Evolutionary conservation across 1,284 basidiomycete species (phyloP), one percentile per base, ranked within the genome.

Genomic region (Ceratobasidium sp.): DNA sequence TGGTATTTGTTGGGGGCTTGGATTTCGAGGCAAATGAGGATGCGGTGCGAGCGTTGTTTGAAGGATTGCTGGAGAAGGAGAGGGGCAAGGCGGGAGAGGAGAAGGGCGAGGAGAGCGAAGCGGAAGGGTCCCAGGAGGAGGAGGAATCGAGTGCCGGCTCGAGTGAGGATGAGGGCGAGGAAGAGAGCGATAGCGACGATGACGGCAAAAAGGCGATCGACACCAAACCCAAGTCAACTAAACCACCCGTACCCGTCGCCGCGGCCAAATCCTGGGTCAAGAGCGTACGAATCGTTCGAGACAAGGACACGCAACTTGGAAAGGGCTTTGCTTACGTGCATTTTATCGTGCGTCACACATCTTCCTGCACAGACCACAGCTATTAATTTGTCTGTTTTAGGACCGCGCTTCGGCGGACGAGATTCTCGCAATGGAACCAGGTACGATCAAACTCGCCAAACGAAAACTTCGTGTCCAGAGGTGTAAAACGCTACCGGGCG

Each of bases 251-350:
- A 6, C 7, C 45, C 3, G 8, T 60, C 25, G 17, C 45, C 17
- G 17, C 50, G 6, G 65, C 27, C 71, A 73, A 55, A 10, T 71
- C 70, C 27, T 98, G 92, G 90, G 95, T 98, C 5, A 86, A 86
- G 6, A 86, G 86, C 31, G 94, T 98, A 8, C 86, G 96, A 35
- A 87, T 98, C 71, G 85, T 99, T 52, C 86, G 94, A 52, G 96
- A 99, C 79, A 87, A 87, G 74, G 94, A 94, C 69, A 97, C 94
- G 0, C 95, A 96, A 74, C 85, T 98, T 38, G 96, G 96, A n/a
- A 98, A 98, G 80, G 96, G 96, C 0, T 96, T 99, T 77, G 96
- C 91, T 10, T 98, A 98, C 77, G 89, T 98, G 8, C 89, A 94
- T 74, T 94, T 98, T 74, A 77, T 82, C 64, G 95, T 94, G 77